A percentile compares a stretch with the other conserved stretches of the same genome.
phyloP scores from a whole-genome alignment of 1,139 yeast genomes.

The Taiozyma sp. region DNA sequence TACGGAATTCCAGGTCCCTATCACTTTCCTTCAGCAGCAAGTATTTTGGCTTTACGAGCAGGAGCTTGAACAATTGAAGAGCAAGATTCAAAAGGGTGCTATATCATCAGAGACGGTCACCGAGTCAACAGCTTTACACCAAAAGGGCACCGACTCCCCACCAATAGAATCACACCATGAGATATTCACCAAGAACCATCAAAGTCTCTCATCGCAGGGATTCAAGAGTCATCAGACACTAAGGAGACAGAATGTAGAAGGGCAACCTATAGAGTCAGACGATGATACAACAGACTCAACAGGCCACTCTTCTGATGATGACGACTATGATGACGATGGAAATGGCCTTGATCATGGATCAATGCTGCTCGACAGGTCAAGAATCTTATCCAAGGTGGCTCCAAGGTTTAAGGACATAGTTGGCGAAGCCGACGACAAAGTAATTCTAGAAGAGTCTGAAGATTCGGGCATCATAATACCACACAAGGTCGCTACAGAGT shows the following conservation, averaged over 20 bases:
- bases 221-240: constrained; percentile 4
- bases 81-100: constrained; percentile 27
- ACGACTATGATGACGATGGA: neutral
- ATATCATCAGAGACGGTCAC: constrained; percentile 9
- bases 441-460: neutral
- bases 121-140: neutral
- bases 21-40: constrained; percentile 38
- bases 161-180: neutral
- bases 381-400: constrained; percentile 17
- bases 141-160: neutral
- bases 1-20: constrained; percentile 32
- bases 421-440: constrained; percentile 15
- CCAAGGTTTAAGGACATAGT: constrained; percentile 16
- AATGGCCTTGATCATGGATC: constrained; percentile 10
- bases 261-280: constrained; percentile 1
- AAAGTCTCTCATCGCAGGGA: neutral
- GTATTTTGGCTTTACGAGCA: constrained; percentile 44
- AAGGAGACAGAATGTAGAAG: constrained; percentile 3
- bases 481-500: constrained; percentile 8
- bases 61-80: constrained; percentile 36
- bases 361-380: constrained; percentile 19
- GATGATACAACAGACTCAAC: neutral
- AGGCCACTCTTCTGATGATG: constrained; percentile 4
- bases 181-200: neutral
- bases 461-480: neutral